These are phyloP conservation scores for Silene noctiflora DNA, from an alignment of 179 eudicot genomes.

Conservation along the genomic window DNA sequence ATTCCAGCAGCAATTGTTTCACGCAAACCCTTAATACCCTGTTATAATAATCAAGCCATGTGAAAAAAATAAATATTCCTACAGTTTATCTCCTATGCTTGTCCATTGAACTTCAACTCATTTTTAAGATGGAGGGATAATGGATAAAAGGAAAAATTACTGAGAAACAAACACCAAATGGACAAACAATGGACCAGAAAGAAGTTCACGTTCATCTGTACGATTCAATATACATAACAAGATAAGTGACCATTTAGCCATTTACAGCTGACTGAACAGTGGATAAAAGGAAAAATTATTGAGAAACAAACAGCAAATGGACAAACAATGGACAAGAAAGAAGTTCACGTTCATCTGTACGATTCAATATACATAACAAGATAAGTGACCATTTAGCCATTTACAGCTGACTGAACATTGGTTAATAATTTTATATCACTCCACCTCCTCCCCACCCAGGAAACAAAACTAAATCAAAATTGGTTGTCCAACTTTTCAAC, in stretches of 20 bases:
- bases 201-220: background rate
- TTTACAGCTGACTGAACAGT: background rate
- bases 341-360: no score
- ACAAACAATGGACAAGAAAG: no score
- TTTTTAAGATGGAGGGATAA: background rate
- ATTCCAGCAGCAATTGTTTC: slow-evolving; percentile 88
- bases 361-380: no score
- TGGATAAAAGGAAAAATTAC: background rate
- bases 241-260: background rate
- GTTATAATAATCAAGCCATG: slow-evolving; percentile 5
- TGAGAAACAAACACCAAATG: background rate
- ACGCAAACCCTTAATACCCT: slow-evolving; percentile 91
- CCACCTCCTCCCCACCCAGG: no score
- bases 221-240: background rate
- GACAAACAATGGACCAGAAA: background rate
- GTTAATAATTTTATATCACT: no score
- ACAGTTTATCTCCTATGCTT: background rate
- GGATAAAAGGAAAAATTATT: no score
- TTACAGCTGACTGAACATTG: no score
- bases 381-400: no score
- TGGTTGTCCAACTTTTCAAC: no score
- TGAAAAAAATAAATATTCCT: background rate
- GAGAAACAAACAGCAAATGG: no score
- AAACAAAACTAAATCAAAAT: no score
- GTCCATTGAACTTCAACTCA: background rate